Base-by-base conservation (phyloP, 2,329 filamentous ascomycete genomes). In the Aspergillus ibericus region DNA sequence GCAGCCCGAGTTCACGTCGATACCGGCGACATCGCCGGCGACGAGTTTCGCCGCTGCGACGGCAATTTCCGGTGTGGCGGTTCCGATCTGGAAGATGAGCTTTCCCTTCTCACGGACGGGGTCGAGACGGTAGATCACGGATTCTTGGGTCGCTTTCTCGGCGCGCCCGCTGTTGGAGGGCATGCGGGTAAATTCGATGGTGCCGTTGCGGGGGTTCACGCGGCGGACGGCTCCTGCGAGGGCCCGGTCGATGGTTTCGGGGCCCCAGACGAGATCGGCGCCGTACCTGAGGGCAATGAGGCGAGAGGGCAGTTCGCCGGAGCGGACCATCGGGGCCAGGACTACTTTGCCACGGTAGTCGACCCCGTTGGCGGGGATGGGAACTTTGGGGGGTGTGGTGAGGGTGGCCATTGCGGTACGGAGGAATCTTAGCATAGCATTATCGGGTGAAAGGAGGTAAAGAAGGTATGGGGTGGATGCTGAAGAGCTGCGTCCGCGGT, bases 1-100 rank as follows among this genome's bases (percentile, higher is more conserved):
- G 72, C 95, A 99, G n/a, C 95, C 95, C 0, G 95, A 92, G 74
- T 99, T 99, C 62, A 99, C 89, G 74, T 98, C 95, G 67, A 99
- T 97, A 60, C 95, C 95, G 0, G 88, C 88, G 3, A 99, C 95
- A 75, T 98, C 92, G 12, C 80, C 84, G 0, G 93, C 95, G 18
- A 99, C 89, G 15, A 97, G 78, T 54, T 87, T 87, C 2, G 93
- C 92, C 1, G 93, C 93, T 72, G 90, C 80, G 0, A 98, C 93
- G 1, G 95, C 95, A 29, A 88, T 83, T 12, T 89, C 87, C 0
- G 95, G 92, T 59, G 90, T 88, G 9, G 92, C 86, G 0, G 93
- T 96, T 59, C 95, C 95, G 59, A 99, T 87, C 74, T 99, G 95
- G 75, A 95, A 98, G 59, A 99, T 89, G 55, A 96, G 83, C 61